Evolutionary conservation across 305 asterid genomes (phyloP).

Genomic region (Solanum hybrid): DNA sequence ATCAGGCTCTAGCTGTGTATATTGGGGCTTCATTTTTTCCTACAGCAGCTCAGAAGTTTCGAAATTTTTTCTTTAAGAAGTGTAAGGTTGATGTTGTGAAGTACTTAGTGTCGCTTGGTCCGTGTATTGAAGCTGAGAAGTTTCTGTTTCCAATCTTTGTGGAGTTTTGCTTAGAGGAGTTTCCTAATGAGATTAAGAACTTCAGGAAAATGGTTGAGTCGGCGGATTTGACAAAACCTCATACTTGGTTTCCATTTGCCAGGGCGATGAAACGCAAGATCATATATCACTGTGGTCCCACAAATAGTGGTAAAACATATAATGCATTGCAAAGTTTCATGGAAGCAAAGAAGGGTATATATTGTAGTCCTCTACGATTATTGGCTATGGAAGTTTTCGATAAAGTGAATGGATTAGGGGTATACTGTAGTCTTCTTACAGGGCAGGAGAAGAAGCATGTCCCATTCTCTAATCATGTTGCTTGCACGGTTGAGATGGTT

Average conservation of each 20-base stretch:
- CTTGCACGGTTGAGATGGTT: slow-evolving; percentile 94
- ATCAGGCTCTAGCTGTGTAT: slow-evolving; percentile 71
- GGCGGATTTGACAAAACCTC: slow-evolving; percentile 87
- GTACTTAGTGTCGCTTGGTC: slow-evolving; percentile 52
- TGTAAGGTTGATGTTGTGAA: slow-evolving; percentile 39
- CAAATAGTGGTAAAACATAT: slow-evolving; percentile 94
- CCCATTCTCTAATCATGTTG: slow-evolving; percentile 80
- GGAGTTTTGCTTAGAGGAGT: slow-evolving; percentile 72
- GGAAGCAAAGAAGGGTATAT: slow-evolving; percentile 87
- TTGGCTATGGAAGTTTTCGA: slow-evolving; percentile 97
- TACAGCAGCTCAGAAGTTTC: slow-evolving; percentile 51
- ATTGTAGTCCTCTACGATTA: slow-evolving; percentile 90
- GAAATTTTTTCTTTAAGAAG: slow-evolving; percentile 41
- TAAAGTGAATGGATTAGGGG: slow-evolving; percentile 78
- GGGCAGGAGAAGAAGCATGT: slow-evolving; percentile 84
- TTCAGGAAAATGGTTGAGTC: slow-evolving; percentile 73
- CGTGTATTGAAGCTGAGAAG: slow-evolving; percentile 55
- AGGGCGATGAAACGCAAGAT: slow-evolving; percentile 92
- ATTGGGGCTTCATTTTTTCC: slow-evolving; percentile 76
- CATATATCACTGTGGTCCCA: slow-evolving; percentile 90
- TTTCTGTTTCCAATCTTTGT: slow-evolving; percentile 75
- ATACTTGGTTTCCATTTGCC: slow-evolving; percentile 95
- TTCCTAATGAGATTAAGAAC: slow-evolving; percentile 57
- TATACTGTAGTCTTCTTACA: slow-evolving; percentile 78
- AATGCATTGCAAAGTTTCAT: slow-evolving; percentile 88